Conservation (phyloP, 2,329 filamentous ascomycete genomes). For the Colletotrichum siamense region DNA sequence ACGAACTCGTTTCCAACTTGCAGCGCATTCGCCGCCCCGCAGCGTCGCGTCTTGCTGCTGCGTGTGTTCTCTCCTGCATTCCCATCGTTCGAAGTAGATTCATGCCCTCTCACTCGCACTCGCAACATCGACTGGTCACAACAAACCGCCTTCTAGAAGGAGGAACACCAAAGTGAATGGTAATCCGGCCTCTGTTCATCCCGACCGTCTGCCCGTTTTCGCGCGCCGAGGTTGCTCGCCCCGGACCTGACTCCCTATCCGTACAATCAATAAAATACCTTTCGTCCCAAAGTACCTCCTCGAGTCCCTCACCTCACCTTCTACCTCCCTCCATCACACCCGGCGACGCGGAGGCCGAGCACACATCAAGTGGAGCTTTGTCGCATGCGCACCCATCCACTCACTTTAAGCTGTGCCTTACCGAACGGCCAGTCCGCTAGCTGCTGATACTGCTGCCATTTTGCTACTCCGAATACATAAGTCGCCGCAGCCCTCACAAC, state of each 20-base stretch:
- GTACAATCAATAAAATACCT: background rate
- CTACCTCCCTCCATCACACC: background rate
- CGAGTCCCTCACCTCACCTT: background rate
- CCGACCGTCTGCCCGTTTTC: background rate
- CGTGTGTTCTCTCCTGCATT: background rate
- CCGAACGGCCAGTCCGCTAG: slow-evolving; percentile 2
- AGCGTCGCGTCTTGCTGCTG: background rate
- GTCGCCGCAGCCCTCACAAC: slow-evolving; percentile 8
- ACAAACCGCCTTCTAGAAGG: background rate
- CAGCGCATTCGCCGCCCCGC: background rate
- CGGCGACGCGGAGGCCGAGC: slow-evolving; percentile 16
- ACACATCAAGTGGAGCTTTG: slow-evolving; percentile 14
- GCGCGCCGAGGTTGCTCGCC: background rate
- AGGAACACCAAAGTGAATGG: background rate
- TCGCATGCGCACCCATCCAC: slow-evolving; percentile 5
- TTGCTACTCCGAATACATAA: slow-evolving; percentile 14
- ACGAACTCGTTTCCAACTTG: slow-evolving; percentile 14
- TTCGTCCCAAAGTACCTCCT: background rate
- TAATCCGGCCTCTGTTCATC: background rate
- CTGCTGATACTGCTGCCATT: slow-evolving; percentile 10
- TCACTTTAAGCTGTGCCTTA: slow-evolving; percentile 8
- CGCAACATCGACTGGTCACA: background rate
- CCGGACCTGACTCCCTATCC: background rate
- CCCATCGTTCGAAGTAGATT: background rate
- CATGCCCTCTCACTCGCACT: background rate